These are phyloP conservation scores for Firmiana major DNA, from an alignment of 345 rosid species.

Conservation along the genomic window DNA sequence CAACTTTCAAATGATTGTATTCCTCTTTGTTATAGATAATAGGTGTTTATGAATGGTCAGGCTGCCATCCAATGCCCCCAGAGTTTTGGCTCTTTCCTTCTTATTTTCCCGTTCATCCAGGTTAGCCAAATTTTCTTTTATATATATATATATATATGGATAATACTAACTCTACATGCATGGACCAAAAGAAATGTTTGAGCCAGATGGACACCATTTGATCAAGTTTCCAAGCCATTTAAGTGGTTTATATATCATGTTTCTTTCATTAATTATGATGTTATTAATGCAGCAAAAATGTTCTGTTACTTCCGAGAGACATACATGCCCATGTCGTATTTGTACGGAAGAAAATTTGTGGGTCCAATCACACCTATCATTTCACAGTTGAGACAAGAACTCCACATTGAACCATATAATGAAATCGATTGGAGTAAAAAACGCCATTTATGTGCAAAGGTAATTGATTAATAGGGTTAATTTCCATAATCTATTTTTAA, in stretches of 20 bases:
- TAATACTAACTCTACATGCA: no score
- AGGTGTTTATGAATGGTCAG: slow-evolving; percentile 38
- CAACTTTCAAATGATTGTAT: no score
- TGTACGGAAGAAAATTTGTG: slow-evolving; percentile 5
- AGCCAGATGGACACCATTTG: no score
- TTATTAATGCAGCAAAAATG: slow-evolving; percentile 32
- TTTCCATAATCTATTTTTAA: background rate
- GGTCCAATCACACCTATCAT: slow-evolving; percentile 9
- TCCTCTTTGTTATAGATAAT: slow-evolving; percentile 7
- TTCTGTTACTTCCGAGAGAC: slow-evolving; percentile 25
- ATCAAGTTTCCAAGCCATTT: background rate
- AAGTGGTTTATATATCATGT: background rate
- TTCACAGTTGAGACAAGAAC: background rate
- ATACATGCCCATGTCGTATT: slow-evolving; percentile 14
- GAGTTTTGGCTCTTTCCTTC: slow-evolving; percentile 61
- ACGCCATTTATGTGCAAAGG: slow-evolving; percentile 52
- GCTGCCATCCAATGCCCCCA: slow-evolving; percentile 61
- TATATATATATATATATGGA: no score
- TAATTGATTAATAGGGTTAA: background rate
- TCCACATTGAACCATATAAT: background rate
- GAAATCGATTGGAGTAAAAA: slow-evolving; percentile 45
- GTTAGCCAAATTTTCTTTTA: slow-evolving; percentile 7
- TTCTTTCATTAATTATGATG: background rate
- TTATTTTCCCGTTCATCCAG: slow-evolving; percentile 35
- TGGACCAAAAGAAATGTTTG: background rate